Evolutionary conservation across 306 rosid species (phyloP), one percentile per base, ranked within the genome.

Genomic region (Cercis canadensis): DNA sequence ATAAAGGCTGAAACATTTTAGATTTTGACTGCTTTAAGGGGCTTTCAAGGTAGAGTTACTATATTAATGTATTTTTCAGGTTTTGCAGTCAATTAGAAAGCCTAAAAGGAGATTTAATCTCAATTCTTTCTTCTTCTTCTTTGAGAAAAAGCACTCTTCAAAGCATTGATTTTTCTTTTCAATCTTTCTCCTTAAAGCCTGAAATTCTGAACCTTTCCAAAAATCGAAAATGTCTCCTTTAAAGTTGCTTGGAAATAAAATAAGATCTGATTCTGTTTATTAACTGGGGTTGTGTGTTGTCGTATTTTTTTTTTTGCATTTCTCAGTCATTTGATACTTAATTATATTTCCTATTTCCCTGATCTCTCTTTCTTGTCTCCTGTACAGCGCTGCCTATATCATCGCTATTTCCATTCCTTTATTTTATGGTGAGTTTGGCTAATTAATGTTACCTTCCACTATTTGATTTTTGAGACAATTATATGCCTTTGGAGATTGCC

Each of bases 391-490:
- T 80, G 62, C 85, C 85, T 6, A 36, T 59, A 12, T 50, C 85
- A 34, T 75, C 81, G 12, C 75, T 80, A 50, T 75, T 51, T 71
- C 78, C 81, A 11, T 80, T 50, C 63, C 62, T 80, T 67, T 75
- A 80, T 59, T 80, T 80, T 52, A 80, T 80, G 85, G 81, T 80
- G 62, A 75, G 81, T 71, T 44, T 17, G 40, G 54, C 51, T 69
- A 33, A 21, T 7, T 14, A 1, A 24, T 24, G 29, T 24, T 24
- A 24, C 29, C 29, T 24, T 24, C 2, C 29, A 1, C 3, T 24
- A 1, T 24, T 24, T 24, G 29, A 3, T 24, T 24, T 24, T 24
- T 24, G 29, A 1, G 29, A 24, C 29, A 24, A 24, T 24, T 24
- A 3, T 24, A 24, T 24, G 29, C 29, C 29, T 24, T n/a, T 24